Conservation (phyloP, 257 asterid genomes). For the Fraxinus americana region DNA sequence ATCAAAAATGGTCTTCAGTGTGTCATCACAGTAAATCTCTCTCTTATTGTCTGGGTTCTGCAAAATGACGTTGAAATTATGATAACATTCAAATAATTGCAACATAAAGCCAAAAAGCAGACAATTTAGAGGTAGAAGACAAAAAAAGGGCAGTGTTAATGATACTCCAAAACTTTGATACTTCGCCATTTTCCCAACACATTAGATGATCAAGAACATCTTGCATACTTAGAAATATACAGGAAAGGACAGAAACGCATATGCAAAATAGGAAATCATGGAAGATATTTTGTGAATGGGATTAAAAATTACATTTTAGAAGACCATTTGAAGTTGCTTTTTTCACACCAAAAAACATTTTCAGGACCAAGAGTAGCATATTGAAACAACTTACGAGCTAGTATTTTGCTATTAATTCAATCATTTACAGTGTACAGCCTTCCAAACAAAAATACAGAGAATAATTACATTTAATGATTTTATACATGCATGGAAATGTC, state of each 20-base stretch:
- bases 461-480: neutral
- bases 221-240: neutral
- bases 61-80: slow-evolving; percentile 5
- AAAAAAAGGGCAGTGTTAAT: slow-evolving; percentile 18
- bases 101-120: neutral
- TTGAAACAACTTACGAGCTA: neutral
- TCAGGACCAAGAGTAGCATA: neutral
- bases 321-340: neutral
- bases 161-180: neutral
- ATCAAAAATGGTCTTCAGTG: slow-evolving; percentile 56
- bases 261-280: neutral
- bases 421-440: neutral
- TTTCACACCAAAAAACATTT: neutral
- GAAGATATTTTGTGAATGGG: neutral
- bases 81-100: neutral
- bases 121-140: neutral
- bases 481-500: neutral
- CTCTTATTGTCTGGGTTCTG: slow-evolving; percentile 67
- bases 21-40: slow-evolving; percentile 64
- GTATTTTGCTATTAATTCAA: neutral
- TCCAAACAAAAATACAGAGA: neutral
- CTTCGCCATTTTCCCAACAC: neutral
- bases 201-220: slow-evolving; percentile 17
- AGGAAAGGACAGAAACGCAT: neutral
- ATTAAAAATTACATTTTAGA: neutral